Percentiles rank a stretch among this genome's conserved stretches.
These are phyloP conservation scores for Globisporangium spinosum DNA, from an alignment of 352 stramenopile species.

Conservation along the genomic window DNA sequence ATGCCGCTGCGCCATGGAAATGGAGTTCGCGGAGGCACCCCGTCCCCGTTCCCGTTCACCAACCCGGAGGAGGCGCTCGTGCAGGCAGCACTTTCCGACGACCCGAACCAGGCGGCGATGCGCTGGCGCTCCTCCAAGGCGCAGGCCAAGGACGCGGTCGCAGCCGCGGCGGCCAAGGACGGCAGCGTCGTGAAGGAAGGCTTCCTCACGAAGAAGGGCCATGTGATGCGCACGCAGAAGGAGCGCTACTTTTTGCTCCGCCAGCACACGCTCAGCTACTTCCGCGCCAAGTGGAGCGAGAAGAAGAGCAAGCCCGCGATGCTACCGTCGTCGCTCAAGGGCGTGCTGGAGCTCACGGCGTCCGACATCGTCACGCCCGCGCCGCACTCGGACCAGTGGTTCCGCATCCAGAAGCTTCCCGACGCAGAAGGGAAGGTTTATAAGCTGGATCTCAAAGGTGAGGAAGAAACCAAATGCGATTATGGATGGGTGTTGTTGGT, in stretches of 20 bases:
- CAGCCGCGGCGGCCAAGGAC: neutral
- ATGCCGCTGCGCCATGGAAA: neutral
- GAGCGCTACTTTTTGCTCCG: constrained; percentile 50
- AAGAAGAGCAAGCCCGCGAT: constrained; percentile 21
- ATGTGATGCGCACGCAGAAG: constrained; percentile 54
- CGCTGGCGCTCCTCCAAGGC: constrained; percentile 17
- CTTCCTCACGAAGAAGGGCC: constrained; percentile 50
- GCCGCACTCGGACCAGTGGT: constrained; percentile 54
- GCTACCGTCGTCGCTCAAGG: constrained; percentile 33
- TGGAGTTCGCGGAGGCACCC: neutral
- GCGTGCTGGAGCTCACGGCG: constrained; percentile 38
- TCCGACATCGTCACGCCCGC: constrained; percentile 46
- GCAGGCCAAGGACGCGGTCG: constrained; percentile 2
- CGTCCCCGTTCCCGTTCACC: constrained; percentile 13
- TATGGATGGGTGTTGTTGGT: neutral
- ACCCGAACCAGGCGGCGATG: constrained; percentile 9
- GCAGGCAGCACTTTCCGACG: neutral
- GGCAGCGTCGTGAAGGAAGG: constrained; percentile 29
- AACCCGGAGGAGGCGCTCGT: constrained; percentile 10
- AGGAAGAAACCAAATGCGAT: neutral
- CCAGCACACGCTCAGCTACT: constrained; percentile 43
- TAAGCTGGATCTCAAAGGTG: constrained; percentile 68
- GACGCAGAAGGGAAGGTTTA: constrained; percentile 52
- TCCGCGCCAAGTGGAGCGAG: constrained; percentile 25
- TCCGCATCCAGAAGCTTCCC: constrained; percentile 51